A percentile compares a stretch with the other conserved stretches of the same genome.
Conservation (phyloP, 2,329 filamentous ascomycete genomes). For the Phialemoniopsis sp. region DNA sequence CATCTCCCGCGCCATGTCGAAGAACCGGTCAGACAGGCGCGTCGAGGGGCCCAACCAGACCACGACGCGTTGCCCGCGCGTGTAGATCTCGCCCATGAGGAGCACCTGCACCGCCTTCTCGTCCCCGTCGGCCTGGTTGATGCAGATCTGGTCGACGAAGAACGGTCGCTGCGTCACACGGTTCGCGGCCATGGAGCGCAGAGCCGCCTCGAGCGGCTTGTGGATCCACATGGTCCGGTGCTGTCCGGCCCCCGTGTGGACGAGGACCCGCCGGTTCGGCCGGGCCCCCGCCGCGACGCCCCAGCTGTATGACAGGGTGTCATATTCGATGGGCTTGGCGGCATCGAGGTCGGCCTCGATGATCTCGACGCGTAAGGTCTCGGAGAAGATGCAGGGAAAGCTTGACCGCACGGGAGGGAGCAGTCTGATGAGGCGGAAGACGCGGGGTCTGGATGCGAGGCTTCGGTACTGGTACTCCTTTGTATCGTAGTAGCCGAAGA, state of each 20-base stretch:
- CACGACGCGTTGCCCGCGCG: no score
- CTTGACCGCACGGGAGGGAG: slow-evolving; percentile 11
- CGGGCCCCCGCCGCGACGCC: slow-evolving; percentile 5
- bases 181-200: slow-evolving; percentile 8
- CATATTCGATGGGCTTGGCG: slow-evolving; percentile 9
- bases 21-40: slow-evolving; percentile 2
- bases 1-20: slow-evolving; percentile 12
- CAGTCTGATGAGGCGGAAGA: slow-evolving; percentile 19
- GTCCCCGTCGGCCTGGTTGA: no score
- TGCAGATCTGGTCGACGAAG: no score
- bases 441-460: no score
- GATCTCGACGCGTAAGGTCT: slow-evolving; percentile 19
- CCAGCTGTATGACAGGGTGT: slow-evolving; percentile 26
- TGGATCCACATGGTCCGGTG: slow-evolving; percentile 15
- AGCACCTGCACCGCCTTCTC: no score
- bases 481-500: no score
- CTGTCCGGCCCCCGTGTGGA: slow-evolving; percentile 8
- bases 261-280: slow-evolving; percentile 17
- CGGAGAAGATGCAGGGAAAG: slow-evolving; percentile 11
- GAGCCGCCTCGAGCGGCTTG: slow-evolving; percentile 20
- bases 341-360: slow-evolving; percentile 14
- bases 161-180: no score
- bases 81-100: no score
- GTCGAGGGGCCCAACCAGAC: no score
- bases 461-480: no score